phyloP scores from a whole-genome alignment of 148 eudicot genomes.

The Agrostemma githago region DNA sequence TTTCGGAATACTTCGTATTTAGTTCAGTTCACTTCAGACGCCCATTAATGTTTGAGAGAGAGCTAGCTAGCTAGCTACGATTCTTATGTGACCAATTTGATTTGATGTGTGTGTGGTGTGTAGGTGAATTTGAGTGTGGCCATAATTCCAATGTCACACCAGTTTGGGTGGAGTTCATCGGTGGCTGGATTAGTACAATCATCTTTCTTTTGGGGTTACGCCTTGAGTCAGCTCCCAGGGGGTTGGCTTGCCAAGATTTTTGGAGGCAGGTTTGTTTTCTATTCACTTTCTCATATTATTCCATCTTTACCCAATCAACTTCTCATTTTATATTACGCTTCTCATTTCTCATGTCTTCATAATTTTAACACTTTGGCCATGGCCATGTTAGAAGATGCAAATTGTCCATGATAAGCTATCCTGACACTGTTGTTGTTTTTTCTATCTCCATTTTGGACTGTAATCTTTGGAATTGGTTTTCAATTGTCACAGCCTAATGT shows the following conservation, averaged over 20 bases:
- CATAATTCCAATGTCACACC: slow-evolving; percentile 98
- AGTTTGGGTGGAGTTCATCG: slow-evolving; percentile 94
- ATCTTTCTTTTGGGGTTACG: slow-evolving; percentile 99
- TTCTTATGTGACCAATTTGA: slow-evolving; percentile 11
- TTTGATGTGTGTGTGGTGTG: slow-evolving; percentile 41
- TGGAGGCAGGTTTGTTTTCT: slow-evolving; percentile 88
- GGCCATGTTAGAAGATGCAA: background rate
- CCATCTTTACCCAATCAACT: no score
- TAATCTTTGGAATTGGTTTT: no score
- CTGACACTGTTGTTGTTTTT: background rate
- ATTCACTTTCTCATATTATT: no score
- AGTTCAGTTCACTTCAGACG: no score
- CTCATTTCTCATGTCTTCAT: no score
- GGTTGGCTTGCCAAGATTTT: slow-evolving; percentile 91
- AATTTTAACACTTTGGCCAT: background rate
- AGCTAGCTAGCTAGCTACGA: no score
- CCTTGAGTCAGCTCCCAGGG: slow-evolving; percentile 94
- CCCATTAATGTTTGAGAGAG: no score
- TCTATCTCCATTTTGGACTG: no score
- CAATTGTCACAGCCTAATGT: no score
- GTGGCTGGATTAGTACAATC: slow-evolving; percentile 95
- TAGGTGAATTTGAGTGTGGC: slow-evolving; percentile 98
- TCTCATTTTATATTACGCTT: background rate
- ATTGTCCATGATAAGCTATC: background rate
- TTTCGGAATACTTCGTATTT: no score